Base-by-base conservation (phyloP, 768 basidiomycete species). In the Lepiota brunneoincarnata region DNA sequence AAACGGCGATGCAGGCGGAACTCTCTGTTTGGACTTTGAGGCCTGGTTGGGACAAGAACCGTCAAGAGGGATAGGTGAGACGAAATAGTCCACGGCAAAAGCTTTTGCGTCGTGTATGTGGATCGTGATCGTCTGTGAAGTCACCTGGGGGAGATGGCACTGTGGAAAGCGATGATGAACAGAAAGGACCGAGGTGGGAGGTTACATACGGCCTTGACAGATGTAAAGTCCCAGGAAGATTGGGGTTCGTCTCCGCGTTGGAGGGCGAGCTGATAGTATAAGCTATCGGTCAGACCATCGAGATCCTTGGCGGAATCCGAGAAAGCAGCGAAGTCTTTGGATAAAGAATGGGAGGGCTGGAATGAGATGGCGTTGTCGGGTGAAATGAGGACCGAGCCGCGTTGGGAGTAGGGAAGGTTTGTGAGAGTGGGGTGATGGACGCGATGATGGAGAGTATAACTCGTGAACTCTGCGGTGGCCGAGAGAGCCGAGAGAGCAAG, bases 191-290 rank as follows among this genome's bases (percentile, higher is more conserved):
- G 23, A 47, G 44, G 39, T 37, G 5, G 31, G 53, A 31, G 43
- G 35, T 54, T 34, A 72, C 75, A 58, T 56, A 87, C 84, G 51
- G 76, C 75, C 69, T 84, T 84, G 46, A 87, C 82, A 31, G 85
- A 81, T 0, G 81, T 82, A 42, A 81, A 67, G 61, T 77, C 77
- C 78, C 82, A 85, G 58, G 75, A 64, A 45, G 74, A 66, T 59
- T 77, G 74, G 54, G 59, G 60, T 52, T 76, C 75, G 18, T 64
- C 65, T 20, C 71, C 71, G 36, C 72, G 78, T 46, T 80, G 73
- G 58, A 93, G 72, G 41, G 91, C 87, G 42, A 92, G 69, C 70
- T 92, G 89, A 67, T 91, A 91, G 51, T 86, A 68, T 14, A 80
- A 76, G 20, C 14, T 40, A 15, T 48, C 53, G 4, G 26, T 12